Percentiles rank a stretch among this genome's conserved stretches.
Evolutionary conservation across 1,284 basidiomycete species (phyloP).

Genomic region (Athelia sp.): DNA sequence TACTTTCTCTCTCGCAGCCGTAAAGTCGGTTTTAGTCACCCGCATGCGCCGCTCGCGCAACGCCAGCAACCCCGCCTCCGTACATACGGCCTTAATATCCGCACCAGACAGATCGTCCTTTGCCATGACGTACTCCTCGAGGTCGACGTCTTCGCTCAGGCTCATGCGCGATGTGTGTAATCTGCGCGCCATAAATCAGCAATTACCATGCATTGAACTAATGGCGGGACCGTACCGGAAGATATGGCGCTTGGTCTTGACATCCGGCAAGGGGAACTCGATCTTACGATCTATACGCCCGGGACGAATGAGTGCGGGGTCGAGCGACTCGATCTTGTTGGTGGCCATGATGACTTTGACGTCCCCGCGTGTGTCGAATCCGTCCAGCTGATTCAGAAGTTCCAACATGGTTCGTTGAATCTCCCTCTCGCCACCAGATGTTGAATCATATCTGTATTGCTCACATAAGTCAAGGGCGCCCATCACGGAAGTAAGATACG

Average conservation of each 20-base stretch:
- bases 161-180: conserved; percentile 97
- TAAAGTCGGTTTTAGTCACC: conserved; percentile 91
- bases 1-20: conserved; percentile 85
- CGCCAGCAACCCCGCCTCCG: conserved; percentile 94
- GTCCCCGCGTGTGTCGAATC: conserved; percentile 98
- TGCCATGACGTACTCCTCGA: conserved; percentile 94
- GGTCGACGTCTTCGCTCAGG: conserved; percentile 85
- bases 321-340: conserved; percentile 91
- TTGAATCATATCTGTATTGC: conserved; percentile 81
- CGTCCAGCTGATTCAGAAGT: conserved; percentile 96
- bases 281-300: conserved; percentile 99
- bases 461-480: conserved; percentile 25
- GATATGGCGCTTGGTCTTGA: conserved; percentile 97
- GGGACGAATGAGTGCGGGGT: conserved; percentile 95
- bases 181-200: conserved; percentile 27
- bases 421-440: conserved; percentile 96
- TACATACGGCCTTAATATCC: conserved; percentile 97
- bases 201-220: no score
- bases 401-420: conserved; percentile 99
- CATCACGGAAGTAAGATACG: conserved; percentile 17
- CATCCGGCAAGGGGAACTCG: conserved; percentile 90
- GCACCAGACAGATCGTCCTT: conserved; percentile 98
- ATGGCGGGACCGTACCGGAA: conserved; percentile 60
- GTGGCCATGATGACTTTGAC: conserved; percentile 97
- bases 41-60: conserved; percentile 95